Evolutionary conservation across 768 basidiomycete genomes (phyloP).

Genomic region (Termitomyces titanicus): DNA sequence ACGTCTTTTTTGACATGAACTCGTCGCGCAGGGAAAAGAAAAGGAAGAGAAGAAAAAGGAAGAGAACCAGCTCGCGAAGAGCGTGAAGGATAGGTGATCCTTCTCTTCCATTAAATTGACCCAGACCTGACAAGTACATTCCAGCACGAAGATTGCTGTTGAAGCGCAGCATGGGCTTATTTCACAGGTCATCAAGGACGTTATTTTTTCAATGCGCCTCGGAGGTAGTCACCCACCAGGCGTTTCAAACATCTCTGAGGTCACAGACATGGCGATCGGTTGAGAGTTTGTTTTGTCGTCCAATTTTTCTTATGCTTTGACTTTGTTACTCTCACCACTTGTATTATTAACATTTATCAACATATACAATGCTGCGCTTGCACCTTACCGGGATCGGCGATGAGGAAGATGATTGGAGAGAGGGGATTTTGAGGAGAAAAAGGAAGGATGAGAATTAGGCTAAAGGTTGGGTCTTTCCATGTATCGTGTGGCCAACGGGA

Average conservation of each 20-base stretch:
- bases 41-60: slow-evolving; percentile 82
- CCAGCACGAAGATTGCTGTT: slow-evolving; percentile 81
- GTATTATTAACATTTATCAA: neutral
- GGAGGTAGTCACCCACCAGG: slow-evolving; percentile 17
- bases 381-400: too few species aligned
- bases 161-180: slow-evolving; percentile 95
- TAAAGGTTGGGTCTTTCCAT: too few species aligned
- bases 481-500: too few species aligned
- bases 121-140: neutral
- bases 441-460: too few species aligned
- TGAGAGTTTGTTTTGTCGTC: slow-evolving; percentile 17
- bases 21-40: slow-evolving; percentile 34
- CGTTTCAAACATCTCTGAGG: slow-evolving; percentile 31
- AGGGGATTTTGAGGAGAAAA: too few species aligned
- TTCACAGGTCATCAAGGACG: slow-evolving; percentile 89
- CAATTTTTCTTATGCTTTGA: neutral
- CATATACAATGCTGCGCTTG: neutral
- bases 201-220: slow-evolving; percentile 73
- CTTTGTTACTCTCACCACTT: neutral
- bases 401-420: too few species aligned
- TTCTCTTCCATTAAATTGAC: neutral
- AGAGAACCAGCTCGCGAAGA: slow-evolving; percentile 82
- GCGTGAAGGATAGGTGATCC: slow-evolving; percentile 82
- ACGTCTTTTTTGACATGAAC: neutral
- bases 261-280: slow-evolving; percentile 46